Base-by-base conservation (phyloP, 1,139 yeast species). In the Meyerozyma sp. region DNA sequence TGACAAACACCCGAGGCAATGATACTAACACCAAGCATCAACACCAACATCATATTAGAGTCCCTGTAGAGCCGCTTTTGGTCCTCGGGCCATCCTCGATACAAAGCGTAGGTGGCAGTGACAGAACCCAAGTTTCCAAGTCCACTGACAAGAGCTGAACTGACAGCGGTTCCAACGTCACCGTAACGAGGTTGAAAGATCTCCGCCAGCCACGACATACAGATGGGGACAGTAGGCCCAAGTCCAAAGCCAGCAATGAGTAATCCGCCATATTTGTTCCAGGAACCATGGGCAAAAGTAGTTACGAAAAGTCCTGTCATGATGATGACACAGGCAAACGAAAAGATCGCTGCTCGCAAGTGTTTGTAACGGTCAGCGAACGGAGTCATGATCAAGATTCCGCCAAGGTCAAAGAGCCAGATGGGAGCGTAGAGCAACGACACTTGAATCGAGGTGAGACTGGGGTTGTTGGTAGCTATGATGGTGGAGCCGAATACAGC, bases 401-500 rank as follows among this genome's bases (percentile, higher is more conserved):
- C 93, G n/a, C 79, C 83, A 43, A 86, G 68, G 61, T 88, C 96
- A 62, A 86, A 87, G 41, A 88, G 67, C 96, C 96, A 88, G 54
- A 89, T 88, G 32, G 96, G 96, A 5, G 95, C 96, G 53, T 85
- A 84, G 46, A 88, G 70, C 38, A 88, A 72, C 1, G 93, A 84
- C 16, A 88, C 80, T 46, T 82, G 70, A 51, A 88, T 84, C 2
- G 90, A 81, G 1, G 82, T 65, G 53, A 87, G 72, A 10, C 58
- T 53, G 2, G 93, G 84, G 59, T 84, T 80, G 52, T 82, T 81
- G 8, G 77, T 77, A 42, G 75, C 65, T 53, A 88, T 83, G 51
- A 88, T 82, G n/a, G 94, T 82, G 4, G 95, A 82, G 2, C 93
- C 96, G 64, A 84, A 88, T 16, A 84, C 93, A 18, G 91, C 90